A percentile compares a stretch with the other conserved stretches of the same genome.
phyloP scores from a whole-genome alignment of 2,329 filamentous ascomycete species.

The Exophiala dermatitidis region DNA sequence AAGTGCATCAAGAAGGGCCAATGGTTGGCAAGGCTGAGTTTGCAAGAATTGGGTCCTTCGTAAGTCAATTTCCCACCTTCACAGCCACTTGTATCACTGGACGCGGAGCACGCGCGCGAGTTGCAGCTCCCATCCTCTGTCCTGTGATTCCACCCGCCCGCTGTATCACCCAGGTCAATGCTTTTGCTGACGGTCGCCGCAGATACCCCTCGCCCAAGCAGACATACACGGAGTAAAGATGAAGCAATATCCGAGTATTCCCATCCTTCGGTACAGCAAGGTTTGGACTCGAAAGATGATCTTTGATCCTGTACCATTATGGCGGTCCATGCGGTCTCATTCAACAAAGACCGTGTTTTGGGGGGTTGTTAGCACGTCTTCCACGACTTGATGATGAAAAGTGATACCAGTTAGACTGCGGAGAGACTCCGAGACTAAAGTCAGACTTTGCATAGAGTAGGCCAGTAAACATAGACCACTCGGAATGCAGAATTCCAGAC shows the following conservation, averaged over 20 bases:
- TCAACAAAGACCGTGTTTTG: conserved; percentile 25
- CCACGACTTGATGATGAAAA: conserved; percentile 23
- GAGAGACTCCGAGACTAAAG: conserved; percentile 3
- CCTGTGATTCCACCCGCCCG: background rate
- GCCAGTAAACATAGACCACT: background rate
- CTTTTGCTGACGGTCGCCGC: conserved; percentile 17
- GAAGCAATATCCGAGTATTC: background rate
- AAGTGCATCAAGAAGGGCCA: conserved; percentile 83
- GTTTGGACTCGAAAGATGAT: background rate
- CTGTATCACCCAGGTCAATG: background rate
- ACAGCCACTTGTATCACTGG: background rate
- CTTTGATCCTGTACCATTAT: conserved; percentile 12
- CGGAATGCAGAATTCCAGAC: no score
- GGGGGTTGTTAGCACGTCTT: conserved; percentile 24
- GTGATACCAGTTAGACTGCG: conserved; percentile 7
- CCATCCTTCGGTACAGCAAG: background rate
- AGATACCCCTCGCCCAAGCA: conserved; percentile 81
- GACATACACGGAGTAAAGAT: conserved; percentile 51
- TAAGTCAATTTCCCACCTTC: conserved; percentile 49
- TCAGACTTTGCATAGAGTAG: background rate
- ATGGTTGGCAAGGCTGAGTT: conserved; percentile 90
- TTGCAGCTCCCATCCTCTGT: background rate
- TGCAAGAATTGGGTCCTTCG: conserved; percentile 88
- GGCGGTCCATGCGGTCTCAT: conserved; percentile 22
- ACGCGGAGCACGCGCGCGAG: background rate